Evolutionary conservation across 257 asterid genomes (phyloP), one percentile per base, ranked within the genome.

Genomic region (Perilla frutescens): DNA sequence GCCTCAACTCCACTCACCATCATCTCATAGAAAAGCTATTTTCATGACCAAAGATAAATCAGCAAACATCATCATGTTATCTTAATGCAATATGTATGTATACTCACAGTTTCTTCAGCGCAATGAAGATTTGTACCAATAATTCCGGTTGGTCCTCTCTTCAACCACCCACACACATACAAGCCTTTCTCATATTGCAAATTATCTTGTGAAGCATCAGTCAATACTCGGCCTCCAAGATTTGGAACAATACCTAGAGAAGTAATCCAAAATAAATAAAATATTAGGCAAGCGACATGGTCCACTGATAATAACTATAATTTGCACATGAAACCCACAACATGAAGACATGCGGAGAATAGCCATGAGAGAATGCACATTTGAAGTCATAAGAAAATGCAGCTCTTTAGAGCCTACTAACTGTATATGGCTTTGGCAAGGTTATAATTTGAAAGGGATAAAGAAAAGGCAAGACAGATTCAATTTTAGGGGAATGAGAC

Each of bases 101-200:
- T 9, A 79, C 86, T 85, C 77, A 91, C 99, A 66, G 97, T 87
- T 75, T 91, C 96, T 77, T 91, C 96, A 39, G 96, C 96, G 66
- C 99, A 94, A 76, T 88, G 80, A 43, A 87, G 90, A 63, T 94
- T 90, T 76, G 98, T 87, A 60, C 81, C 98, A 36, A 91, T 85
- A 65, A 88, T 94, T 83, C 96, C 96, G 32, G 93, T 87, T 66
- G 96, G 98, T 40, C 97, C 97, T 84, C 97, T 90, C 80, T 94
- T 91, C 87, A 94, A 83, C 99, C 98, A 94, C 68, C 99, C 98
- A 76, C 93, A 85, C 15, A 89, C 98, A 37, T 91, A 93, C 70
- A 91, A 70, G 45, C 96, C 98, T 48, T 72, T 76, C 84, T 85
- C 89, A 15, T 76, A 76, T 70, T 81, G 84, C 70, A 70, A 36